Conservation (phyloP, 2,329 filamentous ascomycete species). For the Lithohypha guttulata region DNA sequence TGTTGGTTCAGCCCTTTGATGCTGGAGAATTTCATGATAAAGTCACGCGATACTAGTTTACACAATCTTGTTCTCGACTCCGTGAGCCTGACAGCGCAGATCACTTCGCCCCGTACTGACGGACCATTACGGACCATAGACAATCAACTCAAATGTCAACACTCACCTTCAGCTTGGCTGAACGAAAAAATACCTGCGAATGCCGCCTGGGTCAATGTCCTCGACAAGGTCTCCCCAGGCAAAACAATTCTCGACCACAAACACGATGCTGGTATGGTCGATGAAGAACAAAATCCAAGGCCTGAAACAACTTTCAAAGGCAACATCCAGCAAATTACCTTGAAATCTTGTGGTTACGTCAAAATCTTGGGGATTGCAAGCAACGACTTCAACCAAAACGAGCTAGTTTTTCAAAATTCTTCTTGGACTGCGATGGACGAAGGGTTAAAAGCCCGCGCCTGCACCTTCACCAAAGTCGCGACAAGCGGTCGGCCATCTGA, state of each 20-base stretch:
- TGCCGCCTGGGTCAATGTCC: slow-evolving; percentile 41
- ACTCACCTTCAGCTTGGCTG: slow-evolving; percentile 25
- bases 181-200: slow-evolving; percentile 27
- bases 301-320: slow-evolving; percentile 22
- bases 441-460: slow-evolving; percentile 5
- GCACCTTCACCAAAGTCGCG: slow-evolving; percentile 12
- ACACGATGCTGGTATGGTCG: slow-evolving; percentile 22
- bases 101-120: slow-evolving; percentile 10
- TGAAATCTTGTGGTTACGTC: slow-evolving; percentile 54
- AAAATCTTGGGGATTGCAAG: slow-evolving; percentile 28
- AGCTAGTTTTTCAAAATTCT: slow-evolving; percentile 22
- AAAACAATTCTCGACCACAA: slow-evolving; percentile 29
- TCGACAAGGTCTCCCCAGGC: slow-evolving; percentile 42
- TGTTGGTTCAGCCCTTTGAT: slow-evolving; percentile 56
- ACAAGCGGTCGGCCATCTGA: background rate
- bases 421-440: slow-evolving; percentile 7
- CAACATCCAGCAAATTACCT: slow-evolving; percentile 34
- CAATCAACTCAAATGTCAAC: slow-evolving; percentile 12
- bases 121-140: slow-evolving; percentile 8
- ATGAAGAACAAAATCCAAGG: slow-evolving; percentile 9
- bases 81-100: slow-evolving; percentile 50
- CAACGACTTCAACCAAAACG: slow-evolving; percentile 29
- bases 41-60: slow-evolving; percentile 39
- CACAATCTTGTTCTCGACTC: slow-evolving; percentile 50
- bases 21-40: slow-evolving; percentile 41